Evolutionary conservation across 2,329 filamentous ascomycete genomes (phyloP), one percentile per base, ranked within the genome.

Genomic region (Monilinia polystroma): DNA sequence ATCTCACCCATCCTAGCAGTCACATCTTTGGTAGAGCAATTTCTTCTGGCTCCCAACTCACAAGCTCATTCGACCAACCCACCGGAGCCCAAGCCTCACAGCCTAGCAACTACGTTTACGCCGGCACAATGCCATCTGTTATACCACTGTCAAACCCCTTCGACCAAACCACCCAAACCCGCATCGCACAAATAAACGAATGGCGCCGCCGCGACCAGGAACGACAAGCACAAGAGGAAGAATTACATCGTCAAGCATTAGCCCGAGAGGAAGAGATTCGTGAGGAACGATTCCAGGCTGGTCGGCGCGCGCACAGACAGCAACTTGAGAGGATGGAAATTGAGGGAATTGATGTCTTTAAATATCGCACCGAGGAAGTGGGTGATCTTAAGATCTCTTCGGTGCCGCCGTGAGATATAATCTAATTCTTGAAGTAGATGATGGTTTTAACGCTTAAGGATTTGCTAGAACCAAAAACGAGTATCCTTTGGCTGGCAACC

Each of bases 261-360:
- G 23, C 6, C 49, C 57, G 2, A 7, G 43, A 59, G 18, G 26
- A 35, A 10, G 43, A 47, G 8, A 14, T 16, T 10, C 43, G 43
- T 43, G 57, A 49, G 20, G 45, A 16, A 10, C 18, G 49, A 18
- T 59, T 59, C 3, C 57, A 35, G 20, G 43, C 26, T 20, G 20
- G 18, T 14, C 43, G 29, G 18, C 11, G 26, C 6, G 26, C 43
- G 14, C 43, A 26, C 29, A 59, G 43, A 35, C 43, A 23, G 43
- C 26, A 49, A 35, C 3, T 59, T 6, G 57, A 59, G 43, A 59
- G 43, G 20, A 49, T 59, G 43, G 57, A 59, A 49, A 11, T 29
- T 0, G 23, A 35, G 12, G 57, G 43, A 35, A 49, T 8, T 3
- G 43, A 59, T 59, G 12, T 12, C 10, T 59, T 59, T 6, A 59